phyloP scores from a whole-genome alignment of 768 basidiomycete species.

The Pisolithus microcarpus region DNA sequence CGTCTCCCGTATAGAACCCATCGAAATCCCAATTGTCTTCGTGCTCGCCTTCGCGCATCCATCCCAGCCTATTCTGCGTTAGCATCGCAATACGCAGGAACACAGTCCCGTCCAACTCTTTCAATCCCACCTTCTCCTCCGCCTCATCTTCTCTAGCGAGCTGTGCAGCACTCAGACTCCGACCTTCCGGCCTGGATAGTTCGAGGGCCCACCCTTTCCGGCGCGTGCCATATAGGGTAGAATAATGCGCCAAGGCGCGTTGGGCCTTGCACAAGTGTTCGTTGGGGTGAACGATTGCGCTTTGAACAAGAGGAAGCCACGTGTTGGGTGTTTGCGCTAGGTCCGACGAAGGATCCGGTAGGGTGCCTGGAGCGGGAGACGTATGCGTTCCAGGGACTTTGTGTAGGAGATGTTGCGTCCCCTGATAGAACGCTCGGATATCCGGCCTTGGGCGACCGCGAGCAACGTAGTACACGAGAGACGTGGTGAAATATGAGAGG shows the following conservation, averaged over 20 bases:
- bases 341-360: constrained; percentile 4
- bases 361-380: constrained; percentile 3
- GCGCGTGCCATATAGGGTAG: constrained; percentile 13
- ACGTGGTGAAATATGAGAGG: constrained; percentile 22
- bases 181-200: constrained; percentile 5
- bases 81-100: constrained; percentile 22
- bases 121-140: constrained; percentile 7
- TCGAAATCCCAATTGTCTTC: constrained; percentile 23
- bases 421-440: constrained; percentile 24
- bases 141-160: constrained; percentile 7
- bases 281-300: constrained; percentile 25
- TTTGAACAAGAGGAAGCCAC: constrained; percentile 31
- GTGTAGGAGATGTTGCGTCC: constrained; percentile 14
- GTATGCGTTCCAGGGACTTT: constrained; percentile 9
- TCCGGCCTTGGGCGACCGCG: constrained; percentile 29
- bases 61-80: constrained; percentile 24
- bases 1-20: constrained; percentile 14
- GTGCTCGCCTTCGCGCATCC: constrained; percentile 30
- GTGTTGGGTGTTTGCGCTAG: constrained; percentile 23
- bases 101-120: constrained; percentile 20
- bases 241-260: constrained; percentile 21
- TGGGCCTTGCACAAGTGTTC: constrained; percentile 21
- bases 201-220: constrained; percentile 5
- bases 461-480: constrained; percentile 24
- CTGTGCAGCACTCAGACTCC: not conserved